Evolutionary conservation across 345 rosid genomes (phyloP), one percentile per base, ranked within the genome.

Genomic region (Populus deltoides): DNA sequence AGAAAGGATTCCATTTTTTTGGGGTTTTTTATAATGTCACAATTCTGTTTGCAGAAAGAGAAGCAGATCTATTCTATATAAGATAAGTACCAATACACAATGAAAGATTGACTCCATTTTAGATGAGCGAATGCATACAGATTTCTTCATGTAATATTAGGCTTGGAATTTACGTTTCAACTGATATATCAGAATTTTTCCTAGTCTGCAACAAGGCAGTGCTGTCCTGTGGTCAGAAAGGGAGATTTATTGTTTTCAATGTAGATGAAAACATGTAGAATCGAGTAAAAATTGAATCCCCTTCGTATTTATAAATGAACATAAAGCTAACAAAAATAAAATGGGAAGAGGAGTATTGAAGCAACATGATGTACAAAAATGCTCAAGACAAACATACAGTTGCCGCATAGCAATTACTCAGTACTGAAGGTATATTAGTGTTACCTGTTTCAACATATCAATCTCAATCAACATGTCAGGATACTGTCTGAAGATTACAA

Each of bases 321-420:
- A 43, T 71, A 49, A 75, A 22, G 51, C n/a, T 24, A 68, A 72
- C 74, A 80, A 74, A 65, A 73, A 16, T 1, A 51, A 61, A 12
- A 12, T 16, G 43, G 67, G 31, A 13, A 59, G 43, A 17, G 18
- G 35, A n/a, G 62, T 15, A 4, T 69, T 39, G 49, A 73, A 65
- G 41, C 75, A 74, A 47, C 68, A 68, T 68, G 77, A 78, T 84
- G 73, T 89, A 85, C 90, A 86, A 75, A 80, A 80, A 83, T 53
- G 43, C 81, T 84, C 77, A 41, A 69, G 38, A 77, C 31, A 66
- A 80, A 84, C 89, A 75, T 86, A 89, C 92, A 89, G 80, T 84
- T 81, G 81, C 86, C 75, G 59, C 22, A 53, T 75, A 63, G 66
- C 63, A 80, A 67, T 8, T 76, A 74, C 74, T 75, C 78, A 70